phyloP scores from a whole-genome alignment of 768 basidiomycete genomes.

The Bullera alba region DNA sequence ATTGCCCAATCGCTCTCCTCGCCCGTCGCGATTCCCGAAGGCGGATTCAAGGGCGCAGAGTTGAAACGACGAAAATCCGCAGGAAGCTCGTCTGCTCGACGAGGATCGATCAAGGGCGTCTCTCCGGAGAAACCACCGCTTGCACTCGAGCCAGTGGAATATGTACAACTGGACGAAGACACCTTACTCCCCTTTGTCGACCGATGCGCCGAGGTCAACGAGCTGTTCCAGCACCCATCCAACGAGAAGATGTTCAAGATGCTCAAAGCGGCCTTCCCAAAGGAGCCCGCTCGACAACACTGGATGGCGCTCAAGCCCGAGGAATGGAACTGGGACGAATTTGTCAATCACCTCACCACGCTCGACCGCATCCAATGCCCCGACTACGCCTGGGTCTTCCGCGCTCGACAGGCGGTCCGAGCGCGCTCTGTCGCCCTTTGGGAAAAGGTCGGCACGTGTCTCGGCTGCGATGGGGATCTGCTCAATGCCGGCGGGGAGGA shows the following conservation, averaged over 20 bases:
- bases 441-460: conserved; percentile 79
- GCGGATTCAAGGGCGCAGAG: conserved; percentile 33
- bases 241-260: conserved; percentile 49
- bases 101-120: not conserved
- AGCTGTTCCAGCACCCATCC: conserved; percentile 60
- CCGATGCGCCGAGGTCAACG: conserved; percentile 65
- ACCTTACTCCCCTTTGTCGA: conserved; percentile 82
- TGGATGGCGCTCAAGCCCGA: conserved; percentile 55
- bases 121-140: conserved; percentile 15
- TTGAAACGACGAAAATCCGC: conserved; percentile 33
- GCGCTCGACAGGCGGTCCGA: conserved; percentile 67
- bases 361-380: conserved; percentile 48
- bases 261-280: conserved; percentile 42
- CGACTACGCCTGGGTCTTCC: conserved; percentile 67
- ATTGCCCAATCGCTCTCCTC: conserved; percentile 29
- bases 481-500: conserved; percentile 51
- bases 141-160: conserved; percentile 44
- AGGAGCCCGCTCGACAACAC: conserved; percentile 35
- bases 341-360: conserved; percentile 62
- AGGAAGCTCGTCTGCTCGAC: conserved; percentile 6
- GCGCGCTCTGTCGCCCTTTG: conserved; percentile 77
- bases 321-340: conserved; percentile 65
- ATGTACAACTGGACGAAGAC: conserved; percentile 51
- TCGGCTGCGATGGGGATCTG: conserved; percentile 74
- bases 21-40: conserved; percentile 34